phyloP scores from a whole-genome alignment of 192 early-diverging fungal species.

The Entomortierella chlamydospora region DNA sequence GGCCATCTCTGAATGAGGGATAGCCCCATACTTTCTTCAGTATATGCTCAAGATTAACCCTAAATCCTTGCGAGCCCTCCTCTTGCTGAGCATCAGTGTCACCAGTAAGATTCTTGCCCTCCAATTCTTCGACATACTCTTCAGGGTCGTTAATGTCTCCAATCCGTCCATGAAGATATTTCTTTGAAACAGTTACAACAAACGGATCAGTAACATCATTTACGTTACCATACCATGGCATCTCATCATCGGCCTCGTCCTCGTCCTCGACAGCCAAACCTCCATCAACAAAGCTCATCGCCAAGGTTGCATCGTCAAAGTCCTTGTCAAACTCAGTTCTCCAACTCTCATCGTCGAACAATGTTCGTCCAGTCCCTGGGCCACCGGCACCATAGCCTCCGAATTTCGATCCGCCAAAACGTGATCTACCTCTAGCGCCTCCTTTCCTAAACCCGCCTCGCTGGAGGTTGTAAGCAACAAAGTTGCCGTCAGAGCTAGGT shows the following conservation, averaged over 20 bases:
- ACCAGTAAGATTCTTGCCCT: conserved; percentile 6
- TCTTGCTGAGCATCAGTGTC: background rate
- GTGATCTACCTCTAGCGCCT: conserved; percentile 21
- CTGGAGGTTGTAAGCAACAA: conserved; percentile 47
- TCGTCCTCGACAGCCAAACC: conserved; percentile 25
- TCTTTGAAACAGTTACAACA: conserved; percentile 31
- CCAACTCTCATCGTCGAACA: conserved; percentile 37
- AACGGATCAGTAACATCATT: conserved; percentile 31
- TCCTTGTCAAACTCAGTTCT: conserved; percentile 41
- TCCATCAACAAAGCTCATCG: conserved; percentile 13
- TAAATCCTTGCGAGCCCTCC: background rate
- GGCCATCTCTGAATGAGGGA: conserved; percentile 52
- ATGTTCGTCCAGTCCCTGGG: conserved; percentile 19
- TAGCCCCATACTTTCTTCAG: conserved; percentile 62
- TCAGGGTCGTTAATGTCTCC: conserved; percentile 44
- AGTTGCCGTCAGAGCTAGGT: conserved; percentile 23
- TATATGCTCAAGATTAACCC: conserved; percentile 59
- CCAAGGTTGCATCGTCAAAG: conserved; percentile 18
- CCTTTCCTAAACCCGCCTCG: conserved; percentile 30
- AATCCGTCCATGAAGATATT: conserved; percentile 5
- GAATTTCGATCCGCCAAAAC: conserved; percentile 27
- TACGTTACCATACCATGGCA: conserved; percentile 46
- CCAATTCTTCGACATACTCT: conserved; percentile 32
- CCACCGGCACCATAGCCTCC: conserved; percentile 4
- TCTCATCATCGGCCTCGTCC: conserved; percentile 2